phyloP scores from a whole-genome alignment of 1,139 yeast genomes.

The Zygoascus hellenicus region DNA sequence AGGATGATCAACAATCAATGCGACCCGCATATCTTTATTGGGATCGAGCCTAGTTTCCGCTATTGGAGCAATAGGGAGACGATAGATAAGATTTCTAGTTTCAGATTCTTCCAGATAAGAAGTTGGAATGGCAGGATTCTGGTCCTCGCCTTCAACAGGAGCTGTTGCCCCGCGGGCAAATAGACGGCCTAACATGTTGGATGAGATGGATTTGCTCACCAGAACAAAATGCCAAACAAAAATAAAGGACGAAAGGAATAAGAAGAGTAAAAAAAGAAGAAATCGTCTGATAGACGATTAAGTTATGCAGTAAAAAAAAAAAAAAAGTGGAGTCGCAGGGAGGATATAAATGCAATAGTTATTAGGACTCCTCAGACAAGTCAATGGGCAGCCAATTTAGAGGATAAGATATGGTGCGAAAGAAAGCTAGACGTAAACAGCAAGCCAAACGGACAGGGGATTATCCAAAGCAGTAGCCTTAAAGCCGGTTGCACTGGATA shows the following conservation, averaged over 20 bases:
- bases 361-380: no score
- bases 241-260: background rate
- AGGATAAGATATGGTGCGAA: no score
- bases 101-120: constrained; percentile 28
- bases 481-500: no score
- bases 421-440: no score
- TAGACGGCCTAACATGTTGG: constrained; percentile 19
- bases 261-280: background rate
- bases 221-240: background rate
- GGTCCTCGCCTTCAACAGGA: constrained; percentile 8
- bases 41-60: constrained; percentile 13
- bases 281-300: no score
- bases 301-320: no score
- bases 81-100: constrained; percentile 27
- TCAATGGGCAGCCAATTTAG: no score
- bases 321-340: no score
- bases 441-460: no score
- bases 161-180: constrained; percentile 13
- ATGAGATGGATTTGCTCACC: background rate
- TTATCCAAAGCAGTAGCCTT: no score
- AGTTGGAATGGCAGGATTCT: constrained; percentile 16
- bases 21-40: constrained; percentile 24
- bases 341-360: no score
- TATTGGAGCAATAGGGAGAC: constrained; percentile 16
- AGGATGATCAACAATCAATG: constrained; percentile 23